phyloP scores from a whole-genome alignment of 495 filamentous ascomycete species.

The Monascus purpureus region DNA sequence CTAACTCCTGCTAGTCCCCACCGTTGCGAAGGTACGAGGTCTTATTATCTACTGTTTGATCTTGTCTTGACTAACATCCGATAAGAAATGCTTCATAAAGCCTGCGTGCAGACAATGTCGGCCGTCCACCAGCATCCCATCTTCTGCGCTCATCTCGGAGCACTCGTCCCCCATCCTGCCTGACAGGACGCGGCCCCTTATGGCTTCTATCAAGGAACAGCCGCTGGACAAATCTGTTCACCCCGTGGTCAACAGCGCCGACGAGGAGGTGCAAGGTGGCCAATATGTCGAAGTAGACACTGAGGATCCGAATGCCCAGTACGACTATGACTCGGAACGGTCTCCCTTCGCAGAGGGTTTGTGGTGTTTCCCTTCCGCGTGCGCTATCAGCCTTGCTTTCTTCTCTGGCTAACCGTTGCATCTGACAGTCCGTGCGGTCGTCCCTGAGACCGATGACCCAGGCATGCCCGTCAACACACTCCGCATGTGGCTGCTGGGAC shows the following conservation, averaged over 20 bases:
- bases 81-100: no score
- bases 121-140: no score
- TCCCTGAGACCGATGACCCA: conserved; percentile 29
- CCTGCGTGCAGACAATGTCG: no score
- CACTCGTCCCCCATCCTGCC: no score
- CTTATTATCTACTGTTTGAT: no score
- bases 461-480: conserved; percentile 35
- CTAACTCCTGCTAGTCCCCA: no score
- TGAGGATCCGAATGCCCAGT: conserved; percentile 17
- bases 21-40: no score
- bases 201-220: no score
- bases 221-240: conserved; percentile 5
- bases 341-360: conserved; percentile 24
- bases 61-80: no score
- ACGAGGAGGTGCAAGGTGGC: conserved; percentile 16
- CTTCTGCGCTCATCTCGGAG: no score
- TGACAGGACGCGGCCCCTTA: no score
- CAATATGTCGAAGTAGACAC: conserved; percentile 17
- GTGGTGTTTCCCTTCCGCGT: conserved; percentile 2
- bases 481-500: conserved; percentile 71
- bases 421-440: conserved; percentile 16
- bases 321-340: conserved; percentile 19
- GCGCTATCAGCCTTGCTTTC: neutral
- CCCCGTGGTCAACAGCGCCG: conserved; percentile 4
- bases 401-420: neutral